Conservation (phyloP, 148 eudicot genomes). For the Selenicereus undatus region DNA sequence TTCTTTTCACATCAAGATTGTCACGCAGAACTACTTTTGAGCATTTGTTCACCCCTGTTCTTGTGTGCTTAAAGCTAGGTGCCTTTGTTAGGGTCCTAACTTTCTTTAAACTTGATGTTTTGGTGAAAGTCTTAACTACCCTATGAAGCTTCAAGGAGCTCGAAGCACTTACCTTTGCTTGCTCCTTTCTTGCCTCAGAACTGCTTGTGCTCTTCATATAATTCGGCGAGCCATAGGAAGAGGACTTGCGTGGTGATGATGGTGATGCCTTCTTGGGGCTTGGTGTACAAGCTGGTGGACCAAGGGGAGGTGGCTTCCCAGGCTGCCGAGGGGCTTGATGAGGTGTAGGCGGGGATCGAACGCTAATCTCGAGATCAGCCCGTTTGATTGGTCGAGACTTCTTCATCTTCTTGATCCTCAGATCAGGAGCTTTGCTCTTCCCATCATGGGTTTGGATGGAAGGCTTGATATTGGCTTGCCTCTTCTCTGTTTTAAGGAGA, state of each 20-base stretch:
- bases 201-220: slow-evolving; percentile 89
- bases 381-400: slow-evolving; percentile 59
- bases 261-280: slow-evolving; percentile 27
- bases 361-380: slow-evolving; percentile 28
- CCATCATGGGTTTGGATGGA: slow-evolving; percentile 36
- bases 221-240: slow-evolving; percentile 39
- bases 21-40: slow-evolving; percentile 39
- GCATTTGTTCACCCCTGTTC: slow-evolving; percentile 33
- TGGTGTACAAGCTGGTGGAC: slow-evolving; percentile 13
- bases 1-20: slow-evolving; percentile 40
- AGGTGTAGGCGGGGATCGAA: slow-evolving; percentile 11
- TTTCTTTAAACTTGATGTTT: slow-evolving; percentile 44
- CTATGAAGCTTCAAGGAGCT: slow-evolving; percentile 27
- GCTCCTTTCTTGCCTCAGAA: slow-evolving; percentile 69
- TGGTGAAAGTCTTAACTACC: slow-evolving; percentile 29
- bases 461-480: slow-evolving; percentile 32
- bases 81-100: slow-evolving; percentile 53
- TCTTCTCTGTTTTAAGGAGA: slow-evolving; percentile 34
- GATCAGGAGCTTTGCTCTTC: slow-evolving; percentile 41
- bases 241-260: slow-evolving; percentile 22
- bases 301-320: slow-evolving; percentile 31
- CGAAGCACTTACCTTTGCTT: slow-evolving; percentile 32
- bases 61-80: slow-evolving; percentile 67
- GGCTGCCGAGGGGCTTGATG: slow-evolving; percentile 19
- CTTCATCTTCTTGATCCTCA: slow-evolving; percentile 62